Evolutionary conservation across 306 rosid genomes (phyloP), one percentile per base, ranked within the genome.

Genomic region (Datisca glomerata): DNA sequence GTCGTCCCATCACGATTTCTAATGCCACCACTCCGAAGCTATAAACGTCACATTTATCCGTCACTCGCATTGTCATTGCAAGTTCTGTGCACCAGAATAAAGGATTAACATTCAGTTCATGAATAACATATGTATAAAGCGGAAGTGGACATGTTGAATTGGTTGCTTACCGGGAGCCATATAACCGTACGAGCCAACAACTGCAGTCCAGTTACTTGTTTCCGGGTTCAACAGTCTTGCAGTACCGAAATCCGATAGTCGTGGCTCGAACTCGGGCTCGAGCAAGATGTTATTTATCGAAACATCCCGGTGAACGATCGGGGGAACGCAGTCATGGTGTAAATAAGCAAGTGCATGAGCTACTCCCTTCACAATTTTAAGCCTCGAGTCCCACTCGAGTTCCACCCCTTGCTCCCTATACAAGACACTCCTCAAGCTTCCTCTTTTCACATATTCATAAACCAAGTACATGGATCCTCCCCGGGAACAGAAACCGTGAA

Each of bases 371-470:
- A 41, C 9, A 20, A 41, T 41, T 12, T 41, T 41, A 17, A 41
- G 22, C 24, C 45, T 17, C 9, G 22, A 2, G 3, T 8, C 10
- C 45, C 45, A 41, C 5, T 41, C 24, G 10, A 41, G 18, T 41
- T 41, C 45, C 24, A 8, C 24, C 16, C 8, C 45, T 20, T 41
- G 23, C n/a, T 41, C 8, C n/a, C 16, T 19, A 19, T 14, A 8
- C n/a, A 41, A 19, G 9, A 41, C 24, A 6, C n/a, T 41, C 1
- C 24, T 23, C n/a, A 41, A 41, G 24, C 45, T 19, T 9, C 45
- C 45, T 10, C 45, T 41, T 13, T 19, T 13, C n/a, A 20, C 24
- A 41, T 41, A 41, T 8, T 41, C 45, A 41, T 41, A 41, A 41
- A 41, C 45, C 45, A 41, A 41, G 24, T 17, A 41, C 24, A 19